These are phyloP conservation scores for Malassezia dermatis DNA, from an alignment of 1,284 basidiomycete genomes.

Conservation along the genomic window DNA sequence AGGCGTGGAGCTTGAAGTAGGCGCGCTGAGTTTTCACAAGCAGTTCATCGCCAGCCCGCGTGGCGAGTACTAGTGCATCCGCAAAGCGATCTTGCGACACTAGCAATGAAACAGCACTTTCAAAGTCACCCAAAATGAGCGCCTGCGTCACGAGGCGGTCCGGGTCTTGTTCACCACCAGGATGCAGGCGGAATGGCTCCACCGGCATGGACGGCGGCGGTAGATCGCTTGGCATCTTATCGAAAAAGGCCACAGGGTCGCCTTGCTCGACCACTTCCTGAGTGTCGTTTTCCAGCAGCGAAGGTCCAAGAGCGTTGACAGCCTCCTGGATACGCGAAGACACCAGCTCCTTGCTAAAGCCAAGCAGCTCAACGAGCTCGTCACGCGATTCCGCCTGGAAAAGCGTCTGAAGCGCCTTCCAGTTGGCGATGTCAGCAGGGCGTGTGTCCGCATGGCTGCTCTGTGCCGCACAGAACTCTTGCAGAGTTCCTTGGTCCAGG, in stretches of 20 bases:
- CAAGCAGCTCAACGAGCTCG: constrained; percentile 78
- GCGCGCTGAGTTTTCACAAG: constrained; percentile 79
- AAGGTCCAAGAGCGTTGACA: constrained; percentile 56
- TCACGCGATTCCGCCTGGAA: constrained; percentile 81
- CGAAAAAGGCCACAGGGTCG: constrained; percentile 4
- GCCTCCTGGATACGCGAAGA: constrained; percentile 69
- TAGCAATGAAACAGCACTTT: constrained; percentile 81
- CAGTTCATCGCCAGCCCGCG: constrained; percentile 80
- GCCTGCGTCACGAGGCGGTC: constrained; percentile 85
- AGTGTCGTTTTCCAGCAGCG: constrained; percentile 1
- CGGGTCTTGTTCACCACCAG: constrained; percentile 71
- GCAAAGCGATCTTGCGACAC: constrained; percentile 80
- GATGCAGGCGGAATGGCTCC: constrained; percentile 77
- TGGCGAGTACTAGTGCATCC: constrained; percentile 85
- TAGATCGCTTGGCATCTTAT: background rate
- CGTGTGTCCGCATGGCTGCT: constrained; percentile 48
- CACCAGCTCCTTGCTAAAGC: constrained; percentile 82
- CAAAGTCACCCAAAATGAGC: constrained; percentile 85
- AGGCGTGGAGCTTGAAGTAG: constrained; percentile 76
- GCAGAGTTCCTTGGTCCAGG: constrained; percentile 52
- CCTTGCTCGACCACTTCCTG: background rate
- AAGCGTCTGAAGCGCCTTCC: constrained; percentile 79
- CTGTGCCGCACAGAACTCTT: constrained; percentile 40
- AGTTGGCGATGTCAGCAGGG: constrained; percentile 51
- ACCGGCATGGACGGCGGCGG: background rate